Base-by-base conservation (phyloP, 2,329 filamentous ascomycete species). In the Claviceps pazoutovae region DNA sequence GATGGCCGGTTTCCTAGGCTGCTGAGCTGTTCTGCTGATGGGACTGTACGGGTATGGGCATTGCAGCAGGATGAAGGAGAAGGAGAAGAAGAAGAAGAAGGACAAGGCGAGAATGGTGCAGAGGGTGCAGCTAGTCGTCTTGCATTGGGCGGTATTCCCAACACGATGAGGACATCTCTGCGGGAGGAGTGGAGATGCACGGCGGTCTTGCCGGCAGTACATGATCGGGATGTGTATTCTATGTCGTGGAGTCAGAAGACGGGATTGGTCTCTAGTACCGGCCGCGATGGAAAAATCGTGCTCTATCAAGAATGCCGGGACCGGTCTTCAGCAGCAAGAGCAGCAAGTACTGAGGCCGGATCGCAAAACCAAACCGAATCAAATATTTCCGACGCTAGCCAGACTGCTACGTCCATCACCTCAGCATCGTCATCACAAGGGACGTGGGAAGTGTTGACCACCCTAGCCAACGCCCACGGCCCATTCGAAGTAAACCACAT, bases 401-500 rank as follows among this genome's bases (percentile, higher is more conserved):
- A 56, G 62, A 5, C 44, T 49, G 16, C 26, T 45, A 1, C 46
- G 9, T 17, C 8, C n/a, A 7, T 21, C 8, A 23, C 55, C 8
- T 54, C 46, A 36, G 56, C 64, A 45, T 78, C 76, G 1, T 75
- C 78, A 54, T 43, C 48, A 7, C 14, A 49, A 13, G 36, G 19
- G 5, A 30, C 42, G 11, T 97, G 93, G 93, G 73, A 74, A 6
- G 68, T 91, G 3, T 62, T 95, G 16, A 79, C 81, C 0, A 77
- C 78, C n/a, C 63, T 86, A 1, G 74, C 83, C 47, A 83, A 83
- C 37, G 87, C 84, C 2, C 93, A 98, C 65, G 90, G 88, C 1
- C 87, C 94, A 2, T 96, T 91, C 62, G 93, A 98, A 68, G 77
- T 97, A 56, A 98, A 98, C 62, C 89, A 96, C 66, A 78, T 93